Conservation (phyloP, 805 yeast genomes). For the Starmerella sp. region DNA sequence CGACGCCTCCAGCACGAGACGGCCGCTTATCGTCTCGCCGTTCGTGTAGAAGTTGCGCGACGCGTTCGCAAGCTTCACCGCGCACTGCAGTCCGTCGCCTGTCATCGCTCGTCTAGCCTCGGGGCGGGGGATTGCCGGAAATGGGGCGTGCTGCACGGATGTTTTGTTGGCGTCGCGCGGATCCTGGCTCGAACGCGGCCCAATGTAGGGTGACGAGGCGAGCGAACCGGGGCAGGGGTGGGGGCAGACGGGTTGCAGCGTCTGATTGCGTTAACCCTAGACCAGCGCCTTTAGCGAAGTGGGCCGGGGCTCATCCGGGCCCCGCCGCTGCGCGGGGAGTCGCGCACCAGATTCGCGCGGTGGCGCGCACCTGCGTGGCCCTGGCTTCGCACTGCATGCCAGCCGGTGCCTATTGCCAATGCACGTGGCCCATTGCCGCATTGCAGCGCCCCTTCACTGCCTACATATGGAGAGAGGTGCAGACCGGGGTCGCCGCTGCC, state of each 20-base stretch:
- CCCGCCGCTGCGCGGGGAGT: too few species aligned
- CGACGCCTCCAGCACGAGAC: not conserved
- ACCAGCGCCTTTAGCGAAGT: not conserved
- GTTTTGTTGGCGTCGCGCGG: not conserved
- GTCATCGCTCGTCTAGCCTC: not conserved
- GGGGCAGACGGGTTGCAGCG: not conserved
- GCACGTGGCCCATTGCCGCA: too few species aligned
- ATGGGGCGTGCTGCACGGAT: too few species aligned
- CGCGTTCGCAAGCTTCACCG: not conserved
- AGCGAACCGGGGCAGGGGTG: not conserved
- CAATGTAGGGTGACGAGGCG: not conserved
- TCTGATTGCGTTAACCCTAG: not conserved
- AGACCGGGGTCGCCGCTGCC: not conserved
- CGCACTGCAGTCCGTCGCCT: not conserved
- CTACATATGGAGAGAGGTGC: too few species aligned
- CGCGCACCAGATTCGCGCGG: too few species aligned
- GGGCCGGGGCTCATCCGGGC: not conserved
- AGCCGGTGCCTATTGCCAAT: too few species aligned
- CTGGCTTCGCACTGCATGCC: too few species aligned
- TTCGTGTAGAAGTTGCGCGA: conserved; percentile 3
- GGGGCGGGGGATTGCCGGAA: too few species aligned
- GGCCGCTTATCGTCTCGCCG: conserved; percentile 6
- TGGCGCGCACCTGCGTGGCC: too few species aligned
- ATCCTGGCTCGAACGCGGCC: not conserved
- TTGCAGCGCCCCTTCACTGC: too few species aligned